Conservation (phyloP, 169 alveolate species). For the Plasmodium knowlesi region DNA sequence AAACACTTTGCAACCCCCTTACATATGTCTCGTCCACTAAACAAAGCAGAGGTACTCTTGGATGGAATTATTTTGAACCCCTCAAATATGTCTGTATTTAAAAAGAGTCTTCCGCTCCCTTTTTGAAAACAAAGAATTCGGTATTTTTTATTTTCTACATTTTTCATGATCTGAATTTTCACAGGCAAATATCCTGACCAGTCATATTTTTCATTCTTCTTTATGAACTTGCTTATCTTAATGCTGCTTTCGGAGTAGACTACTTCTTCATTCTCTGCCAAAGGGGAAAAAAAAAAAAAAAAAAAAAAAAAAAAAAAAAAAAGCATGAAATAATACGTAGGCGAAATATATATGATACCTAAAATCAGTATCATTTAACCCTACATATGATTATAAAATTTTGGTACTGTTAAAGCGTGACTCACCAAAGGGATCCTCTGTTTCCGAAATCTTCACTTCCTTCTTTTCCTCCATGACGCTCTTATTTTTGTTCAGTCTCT, state of each 20-base stretch:
- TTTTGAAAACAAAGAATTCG: conserved; percentile 79
- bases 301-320: background rate
- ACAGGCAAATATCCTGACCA: conserved; percentile 75
- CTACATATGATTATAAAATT: background rate
- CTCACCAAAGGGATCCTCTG: conserved; percentile 60
- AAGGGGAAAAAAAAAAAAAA: background rate
- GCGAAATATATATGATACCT: background rate
- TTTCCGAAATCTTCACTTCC: conserved; percentile 48
- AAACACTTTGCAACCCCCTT: background rate
- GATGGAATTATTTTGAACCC: conserved; percentile 59
- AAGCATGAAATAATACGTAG: background rate
- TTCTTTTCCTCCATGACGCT: conserved; percentile 47
- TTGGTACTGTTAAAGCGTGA: background rate
- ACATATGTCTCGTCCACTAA: conserved; percentile 66
- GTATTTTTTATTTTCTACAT: conserved; percentile 19
- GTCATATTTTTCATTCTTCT: conserved; percentile 49
- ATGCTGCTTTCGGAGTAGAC: conserved; percentile 61
- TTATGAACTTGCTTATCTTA: conserved; percentile 57
- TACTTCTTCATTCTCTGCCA: conserved; percentile 37
- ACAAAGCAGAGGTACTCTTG: conserved; percentile 52
- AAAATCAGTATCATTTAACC: background rate
- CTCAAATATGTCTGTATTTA: conserved; percentile 79
- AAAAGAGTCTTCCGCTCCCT: conserved; percentile 84
- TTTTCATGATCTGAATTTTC: conserved; percentile 69
- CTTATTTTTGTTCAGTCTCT: conserved; percentile 50